Evolutionary conservation across 2,329 filamentous ascomycete species (phyloP).

Genomic region (Pezicula radicicola): DNA sequence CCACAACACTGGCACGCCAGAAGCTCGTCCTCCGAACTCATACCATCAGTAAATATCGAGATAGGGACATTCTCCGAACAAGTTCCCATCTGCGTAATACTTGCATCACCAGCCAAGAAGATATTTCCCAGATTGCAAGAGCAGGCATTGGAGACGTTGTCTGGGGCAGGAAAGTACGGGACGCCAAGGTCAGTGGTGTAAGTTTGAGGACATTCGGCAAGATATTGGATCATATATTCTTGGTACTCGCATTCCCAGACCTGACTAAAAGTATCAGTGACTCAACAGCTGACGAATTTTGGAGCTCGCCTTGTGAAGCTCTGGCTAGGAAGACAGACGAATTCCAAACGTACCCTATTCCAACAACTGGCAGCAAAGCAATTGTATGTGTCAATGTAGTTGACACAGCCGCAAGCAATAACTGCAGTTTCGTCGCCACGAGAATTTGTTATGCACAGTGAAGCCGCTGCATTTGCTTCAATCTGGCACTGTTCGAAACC

Average conservation of each 20-base stretch:
- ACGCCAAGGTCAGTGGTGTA: slow-evolving; percentile 25
- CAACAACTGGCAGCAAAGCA: slow-evolving; percentile 36
- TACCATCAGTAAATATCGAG: neutral
- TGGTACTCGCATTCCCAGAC: slow-evolving; percentile 38
- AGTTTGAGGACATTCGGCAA: slow-evolving; percentile 24
- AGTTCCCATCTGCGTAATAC: slow-evolving; percentile 10
- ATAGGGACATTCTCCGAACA: neutral
- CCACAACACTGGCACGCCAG: slow-evolving; percentile 32
- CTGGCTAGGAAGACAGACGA: no score
- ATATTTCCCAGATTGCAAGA: slow-evolving; percentile 34
- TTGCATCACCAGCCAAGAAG: slow-evolving; percentile 15
- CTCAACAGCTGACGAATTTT: neutral
- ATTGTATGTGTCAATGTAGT: slow-evolving; percentile 27
- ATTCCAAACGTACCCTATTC: slow-evolving; percentile 28
- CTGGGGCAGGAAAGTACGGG: slow-evolving; percentile 35
- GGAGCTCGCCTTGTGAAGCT: no score
- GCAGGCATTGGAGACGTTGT: slow-evolving; percentile 30
- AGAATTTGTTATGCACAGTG: slow-evolving; percentile 3
- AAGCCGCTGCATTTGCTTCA: slow-evolving; percentile 1
- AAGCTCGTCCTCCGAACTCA: slow-evolving; percentile 14
- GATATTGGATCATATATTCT: slow-evolving; percentile 32
- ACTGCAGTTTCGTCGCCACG: slow-evolving; percentile 3
- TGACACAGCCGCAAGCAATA: slow-evolving; percentile 19
- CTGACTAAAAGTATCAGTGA: slow-evolving; percentile 9
- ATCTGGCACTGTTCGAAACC: slow-evolving; percentile 17